Conservation (phyloP, 257 asterid genomes). For the Thymus quinquecostatus region DNA sequence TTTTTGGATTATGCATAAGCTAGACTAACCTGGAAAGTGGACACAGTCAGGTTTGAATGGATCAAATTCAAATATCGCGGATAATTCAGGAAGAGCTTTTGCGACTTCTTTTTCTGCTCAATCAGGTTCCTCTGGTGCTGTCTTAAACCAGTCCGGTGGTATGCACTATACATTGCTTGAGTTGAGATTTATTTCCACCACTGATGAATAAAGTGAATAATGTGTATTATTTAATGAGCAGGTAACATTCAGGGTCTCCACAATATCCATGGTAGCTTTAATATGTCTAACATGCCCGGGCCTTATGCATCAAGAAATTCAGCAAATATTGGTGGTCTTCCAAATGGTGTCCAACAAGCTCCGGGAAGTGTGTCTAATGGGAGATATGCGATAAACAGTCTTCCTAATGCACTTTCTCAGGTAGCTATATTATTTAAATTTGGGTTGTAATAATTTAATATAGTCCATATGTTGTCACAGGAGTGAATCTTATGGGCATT, state of each 20-base stretch:
- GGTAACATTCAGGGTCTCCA: constrained; percentile 79
- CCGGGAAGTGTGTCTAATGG: constrained; percentile 72
- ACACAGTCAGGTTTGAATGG: constrained; percentile 73
- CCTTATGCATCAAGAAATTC: constrained; percentile 77
- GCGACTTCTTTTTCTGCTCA: constrained; percentile 70
- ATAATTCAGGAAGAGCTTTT: constrained; percentile 64
- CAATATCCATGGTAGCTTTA: constrained; percentile 72
- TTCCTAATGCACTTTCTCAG: constrained; percentile 77
- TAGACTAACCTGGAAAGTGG: constrained; percentile 31
- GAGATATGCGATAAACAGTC: constrained; percentile 67
- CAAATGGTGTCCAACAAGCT: constrained; percentile 74
- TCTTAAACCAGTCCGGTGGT: constrained; percentile 71
- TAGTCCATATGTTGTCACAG: constrained; percentile 13
- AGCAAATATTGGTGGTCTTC: constrained; percentile 58
- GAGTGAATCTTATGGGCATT: constrained; percentile 24
- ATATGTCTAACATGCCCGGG: constrained; percentile 67
- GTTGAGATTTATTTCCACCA: constrained; percentile 17
- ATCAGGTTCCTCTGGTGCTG: constrained; percentile 72
- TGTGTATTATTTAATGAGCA: constrained; percentile 26
- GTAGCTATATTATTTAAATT: constrained; percentile 38
- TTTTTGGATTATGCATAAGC: constrained; percentile 18
- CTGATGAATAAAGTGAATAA: constrained; percentile 20
- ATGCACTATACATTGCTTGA: constrained; percentile 30
- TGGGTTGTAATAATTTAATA: constrained; percentile 18
- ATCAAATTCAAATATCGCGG: constrained; percentile 76